phyloP scores from a whole-genome alignment of 768 basidiomycete species.

The Inosperma sp. region DNA sequence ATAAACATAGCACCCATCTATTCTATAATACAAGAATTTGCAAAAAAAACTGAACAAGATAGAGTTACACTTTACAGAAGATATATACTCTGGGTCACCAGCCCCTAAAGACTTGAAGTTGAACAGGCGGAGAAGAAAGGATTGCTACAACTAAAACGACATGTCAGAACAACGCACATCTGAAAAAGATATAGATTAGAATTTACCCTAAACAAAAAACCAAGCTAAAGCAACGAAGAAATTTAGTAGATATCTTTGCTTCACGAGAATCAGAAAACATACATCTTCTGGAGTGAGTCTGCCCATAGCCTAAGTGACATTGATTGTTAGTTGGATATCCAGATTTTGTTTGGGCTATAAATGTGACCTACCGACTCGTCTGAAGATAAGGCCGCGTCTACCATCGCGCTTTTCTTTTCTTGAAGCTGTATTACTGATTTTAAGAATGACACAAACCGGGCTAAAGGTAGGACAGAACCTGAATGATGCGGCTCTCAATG shows the following conservation, averaged over 20 bases:
- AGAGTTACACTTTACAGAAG: too few relatives aligned
- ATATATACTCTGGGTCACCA: too few relatives aligned
- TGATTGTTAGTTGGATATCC: background rate
- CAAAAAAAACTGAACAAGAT: too few relatives aligned
- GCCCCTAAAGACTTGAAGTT: background rate
- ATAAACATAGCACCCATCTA: too few relatives aligned
- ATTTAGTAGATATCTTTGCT: background rate
- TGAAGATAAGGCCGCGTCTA: constrained; percentile 77
- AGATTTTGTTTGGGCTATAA: background rate
- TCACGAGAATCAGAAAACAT: constrained; percentile 20
- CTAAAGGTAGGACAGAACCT: constrained; percentile 36
- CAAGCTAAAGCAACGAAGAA: constrained; percentile 33
- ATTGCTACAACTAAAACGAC: too few relatives aligned
- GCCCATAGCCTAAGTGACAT: constrained; percentile 75
- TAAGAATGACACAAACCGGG: background rate
- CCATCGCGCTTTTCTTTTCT: constrained; percentile 96
- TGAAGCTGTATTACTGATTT: constrained; percentile 52
- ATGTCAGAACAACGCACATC: too few relatives aligned
- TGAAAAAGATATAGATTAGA: too few relatives aligned
- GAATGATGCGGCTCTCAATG: constrained; percentile 92
- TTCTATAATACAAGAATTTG: too few relatives aligned
- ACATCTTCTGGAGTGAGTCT: constrained; percentile 84
- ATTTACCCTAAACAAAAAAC: constrained; percentile 57
- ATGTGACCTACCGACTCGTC: constrained; percentile 63
- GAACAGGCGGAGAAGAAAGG: background rate